Evolutionary conservation across 1,284 basidiomycete species (phyloP), one percentile per base, ranked within the genome.

Genomic region (Fomitopsis pinicola): DNA sequence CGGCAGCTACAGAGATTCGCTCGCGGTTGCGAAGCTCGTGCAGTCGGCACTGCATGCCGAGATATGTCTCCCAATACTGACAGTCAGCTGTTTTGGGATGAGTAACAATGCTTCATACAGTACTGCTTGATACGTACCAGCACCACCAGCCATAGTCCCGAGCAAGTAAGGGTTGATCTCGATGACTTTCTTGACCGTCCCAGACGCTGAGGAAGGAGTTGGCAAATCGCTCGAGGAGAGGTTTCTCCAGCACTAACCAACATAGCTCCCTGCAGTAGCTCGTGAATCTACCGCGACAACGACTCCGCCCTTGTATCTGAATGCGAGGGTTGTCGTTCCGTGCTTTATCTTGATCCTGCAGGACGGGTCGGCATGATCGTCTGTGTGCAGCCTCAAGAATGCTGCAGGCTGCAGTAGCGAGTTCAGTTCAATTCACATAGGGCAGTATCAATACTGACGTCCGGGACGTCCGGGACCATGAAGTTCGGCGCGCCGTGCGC

Each of bases 111-210:
- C 19, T 46, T 36, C 5, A 14, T 48, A 35, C 28, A 50, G 22
- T 30, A 36, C 7, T 22, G 0, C 52, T n/a, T 57, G 42, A 30
- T 17, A 52, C 83, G 53, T 69, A 93, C 95, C 95, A 66, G 97
- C 97, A 78, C 96, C 97, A 78, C 97, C 97, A 64, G 97, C 97
- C 97, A 99, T 99, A 1, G 97, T 99, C 63, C 97, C 97, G 36
- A 99, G 85, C 59, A 99, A 79, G 80, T 97, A 99, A 53, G 95
- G 95, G 80, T 99, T 99, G 78, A 99, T 99, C 81, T 99, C 97
- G 70, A 99, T 99, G 65, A 99, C 97, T 82, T 98, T 98, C 83
- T 96, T 97, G 64, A 98, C 94, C 17, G 95, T 98, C 58, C 95
- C 95, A 35, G 89, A 94, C 0, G 95, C 95, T 97, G 66, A 19